Conservation (phyloP, 2,329 filamentous ascomycete genomes). For the Fusarium robinianum region DNA sequence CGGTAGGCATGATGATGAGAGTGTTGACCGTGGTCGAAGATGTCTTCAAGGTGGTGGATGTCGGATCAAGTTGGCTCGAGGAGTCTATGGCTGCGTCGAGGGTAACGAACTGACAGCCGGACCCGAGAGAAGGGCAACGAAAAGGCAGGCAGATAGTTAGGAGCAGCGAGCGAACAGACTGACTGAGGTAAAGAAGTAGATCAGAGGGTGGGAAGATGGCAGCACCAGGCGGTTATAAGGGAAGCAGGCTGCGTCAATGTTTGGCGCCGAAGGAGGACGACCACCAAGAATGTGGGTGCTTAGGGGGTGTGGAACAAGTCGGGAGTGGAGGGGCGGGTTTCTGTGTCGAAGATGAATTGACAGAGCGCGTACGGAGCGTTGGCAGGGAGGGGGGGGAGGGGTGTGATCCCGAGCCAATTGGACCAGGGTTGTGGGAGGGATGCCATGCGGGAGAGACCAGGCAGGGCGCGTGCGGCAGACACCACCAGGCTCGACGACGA, state of each 20-base stretch:
- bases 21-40: conserved; percentile 13
- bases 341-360: conserved; percentile 17
- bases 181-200: conserved; percentile 32
- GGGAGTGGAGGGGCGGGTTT: conserved; percentile 27
- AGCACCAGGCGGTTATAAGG: conserved; percentile 36
- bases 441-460: conserved; percentile 30
- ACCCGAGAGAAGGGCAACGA: conserved; percentile 22
- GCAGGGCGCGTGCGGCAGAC: conserved; percentile 33
- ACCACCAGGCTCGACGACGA: conserved; percentile 11
- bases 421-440: conserved; percentile 25
- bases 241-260: conserved; percentile 33
- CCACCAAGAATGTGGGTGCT: conserved; percentile 33
- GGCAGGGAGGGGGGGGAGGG: conserved; percentile 23
- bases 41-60: conserved; percentile 3
- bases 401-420: conserved; percentile 20
- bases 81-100: conserved; percentile 24
- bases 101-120: conserved; percentile 31
- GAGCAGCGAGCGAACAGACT: conserved; percentile 37
- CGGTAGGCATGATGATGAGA: conserved; percentile 52
- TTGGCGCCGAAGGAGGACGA: conserved; percentile 36
- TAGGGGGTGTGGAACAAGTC: conserved; percentile 34
- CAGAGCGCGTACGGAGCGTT: conserved; percentile 12
- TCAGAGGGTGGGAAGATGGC: conserved; percentile 28
- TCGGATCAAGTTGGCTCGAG: conserved; percentile 19
- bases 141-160: conserved; percentile 27